A percentile compares a stretch with the other conserved stretches of the same genome.
phyloP scores from a whole-genome alignment of 345 rosid genomes.

The Citrus sinensis region DNA sequence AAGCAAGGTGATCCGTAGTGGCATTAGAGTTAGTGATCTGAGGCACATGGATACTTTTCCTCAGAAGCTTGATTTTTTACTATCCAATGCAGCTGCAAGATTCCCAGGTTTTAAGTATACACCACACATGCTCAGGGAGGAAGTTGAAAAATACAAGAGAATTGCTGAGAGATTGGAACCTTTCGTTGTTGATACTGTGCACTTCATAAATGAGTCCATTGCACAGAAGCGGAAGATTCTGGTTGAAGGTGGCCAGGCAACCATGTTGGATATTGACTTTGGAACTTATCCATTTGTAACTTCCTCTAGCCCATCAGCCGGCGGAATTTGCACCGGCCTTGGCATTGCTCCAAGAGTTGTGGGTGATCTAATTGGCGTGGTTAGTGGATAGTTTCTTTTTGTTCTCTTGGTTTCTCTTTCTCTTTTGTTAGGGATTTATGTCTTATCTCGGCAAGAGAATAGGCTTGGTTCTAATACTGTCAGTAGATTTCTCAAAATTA shows the following conservation, averaged over 20 bases:
- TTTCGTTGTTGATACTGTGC: conserved; percentile 77
- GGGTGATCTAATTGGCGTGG: conserved; percentile 96
- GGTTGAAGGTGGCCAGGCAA: conserved; percentile 99
- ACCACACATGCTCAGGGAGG: conserved; percentile 75
- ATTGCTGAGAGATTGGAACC: conserved; percentile 94
- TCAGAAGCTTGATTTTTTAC: conserved; percentile 73
- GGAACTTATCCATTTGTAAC: conserved; percentile 98
- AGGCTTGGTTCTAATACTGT: background rate
- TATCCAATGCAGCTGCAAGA: conserved; percentile 76
- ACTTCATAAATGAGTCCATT: conserved; percentile 76
- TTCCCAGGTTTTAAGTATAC: conserved; percentile 66
- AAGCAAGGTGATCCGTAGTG: conserved; percentile 78
- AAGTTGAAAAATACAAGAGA: conserved; percentile 89
- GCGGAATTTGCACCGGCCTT: conserved; percentile 94
- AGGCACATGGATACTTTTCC: conserved; percentile 94
- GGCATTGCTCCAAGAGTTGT: conserved; percentile 90
- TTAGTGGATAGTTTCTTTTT: conserved; percentile 30
- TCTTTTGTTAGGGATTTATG: background rate
- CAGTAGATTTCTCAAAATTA: too few species aligned
- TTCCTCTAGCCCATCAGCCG: conserved; percentile 98
- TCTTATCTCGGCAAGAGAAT: background rate
- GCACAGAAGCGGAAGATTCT: conserved; percentile 70
- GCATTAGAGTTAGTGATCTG: conserved; percentile 87
- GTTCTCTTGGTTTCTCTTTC: background rate
- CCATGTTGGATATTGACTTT: conserved; percentile 94